Evolutionary conservation across 371 early-diverging fungal genomes (phyloP).

Genomic region (Rhizopus arrhizus): DNA sequence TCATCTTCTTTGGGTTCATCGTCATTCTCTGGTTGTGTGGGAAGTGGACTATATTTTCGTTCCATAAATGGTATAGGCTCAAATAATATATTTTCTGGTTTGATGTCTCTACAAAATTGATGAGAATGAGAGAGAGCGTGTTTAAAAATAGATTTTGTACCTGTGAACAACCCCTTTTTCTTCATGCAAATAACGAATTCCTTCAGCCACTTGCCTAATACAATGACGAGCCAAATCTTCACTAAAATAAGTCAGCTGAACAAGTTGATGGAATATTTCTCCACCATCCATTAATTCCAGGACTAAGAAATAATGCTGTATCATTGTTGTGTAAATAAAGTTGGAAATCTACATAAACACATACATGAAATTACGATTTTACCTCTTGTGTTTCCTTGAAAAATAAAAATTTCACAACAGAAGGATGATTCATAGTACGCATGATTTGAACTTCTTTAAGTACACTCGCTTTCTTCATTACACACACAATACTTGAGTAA

Average conservation of each 20-base stretch:
- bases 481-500: no score
- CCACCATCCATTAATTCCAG: conserved; percentile 86
- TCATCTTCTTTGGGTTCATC: conserved; percentile 72
- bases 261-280: conserved; percentile 85
- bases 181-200: conserved; percentile 86
- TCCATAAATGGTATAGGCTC: conserved; percentile 70
- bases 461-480: conserved; percentile 69
- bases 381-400: conserved; percentile 62
- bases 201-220: conserved; percentile 87
- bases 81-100: conserved; percentile 94
- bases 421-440: conserved; percentile 77
- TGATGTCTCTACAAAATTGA: conserved; percentile 73
- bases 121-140: background rate
- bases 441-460: conserved; percentile 88
- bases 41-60: conserved; percentile 38
- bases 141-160: conserved; percentile 17
- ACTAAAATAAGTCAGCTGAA: conserved; percentile 77
- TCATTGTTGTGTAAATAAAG: background rate
- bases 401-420: conserved; percentile 73
- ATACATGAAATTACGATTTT: background rate
- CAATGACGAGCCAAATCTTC: conserved; percentile 81
- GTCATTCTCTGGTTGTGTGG: conserved; percentile 36
- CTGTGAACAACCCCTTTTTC: conserved; percentile 88
- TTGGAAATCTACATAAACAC: background rate
- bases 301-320: conserved; percentile 71